Evolutionary conservation across 208 protist species (phyloP), one percentile per base, ranked within the genome.

Genomic region (Wallacemonas collosoma): DNA sequence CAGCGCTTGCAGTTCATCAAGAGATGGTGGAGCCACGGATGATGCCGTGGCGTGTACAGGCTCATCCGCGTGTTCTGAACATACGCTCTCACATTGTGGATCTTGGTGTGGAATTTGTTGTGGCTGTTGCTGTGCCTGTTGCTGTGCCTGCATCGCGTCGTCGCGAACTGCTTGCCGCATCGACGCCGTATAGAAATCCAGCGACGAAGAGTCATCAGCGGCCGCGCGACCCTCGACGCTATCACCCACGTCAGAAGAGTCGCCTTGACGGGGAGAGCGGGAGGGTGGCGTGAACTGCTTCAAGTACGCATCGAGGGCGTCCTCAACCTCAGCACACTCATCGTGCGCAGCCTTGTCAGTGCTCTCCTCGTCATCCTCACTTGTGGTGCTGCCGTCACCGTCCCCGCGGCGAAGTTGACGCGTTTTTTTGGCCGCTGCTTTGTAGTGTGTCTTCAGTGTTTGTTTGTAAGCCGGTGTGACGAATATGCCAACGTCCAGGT

Each of bases 401-500:
- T 35, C 44, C 44, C 56, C 14, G n/a, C 26, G 53, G 53, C 53
- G 5, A 12, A 14, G 11, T 35, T 43, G 38, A 6, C 2, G 2
- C 26, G 6, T 67, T 51, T 50, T 43, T 11, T 61, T 3, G 1
- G 14, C 65, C 1, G 40, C 6, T 3, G 55, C 44, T 41, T 76
- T 73, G 17, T 64, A 68, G 61, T 87, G 85, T 55, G 79, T 75
- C 56, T 77, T 76, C 53, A 91, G 74, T 12, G 85, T 61, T 12
- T 76, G 75, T 45, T 82, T 71, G 74, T 94, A 94, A 44, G 83
- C 67, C 1, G 83, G 67, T 8, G 89, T 94, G 9, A 94, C 79
- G 67, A 94, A 94, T 2, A 91, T 81, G 54, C 89, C 89, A 36
- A 94, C 86, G 7, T 91, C 80, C 58, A 81, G 8, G 51, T 94